Evolutionary conservation across 441 rosid species (phyloP).

Genomic region (Mallotus repandus): DNA sequence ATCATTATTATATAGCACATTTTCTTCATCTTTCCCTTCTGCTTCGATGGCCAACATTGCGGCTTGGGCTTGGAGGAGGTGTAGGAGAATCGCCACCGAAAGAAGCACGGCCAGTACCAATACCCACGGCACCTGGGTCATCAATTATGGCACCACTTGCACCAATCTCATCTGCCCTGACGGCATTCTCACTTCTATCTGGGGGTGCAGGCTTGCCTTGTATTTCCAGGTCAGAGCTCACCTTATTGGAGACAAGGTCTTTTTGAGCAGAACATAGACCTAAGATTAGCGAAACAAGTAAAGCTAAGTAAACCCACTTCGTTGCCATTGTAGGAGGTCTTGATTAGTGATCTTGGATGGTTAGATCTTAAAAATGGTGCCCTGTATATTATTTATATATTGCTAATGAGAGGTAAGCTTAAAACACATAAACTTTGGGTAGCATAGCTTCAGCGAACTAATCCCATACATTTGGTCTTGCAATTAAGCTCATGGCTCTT

Average conservation of each 20-base stretch:
- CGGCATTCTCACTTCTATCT: too few species aligned
- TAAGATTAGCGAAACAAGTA: not conserved
- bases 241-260: not conserved
- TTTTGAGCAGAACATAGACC: not conserved
- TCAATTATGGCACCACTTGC: too few species aligned
- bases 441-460: too few species aligned
- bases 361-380: too few species aligned
- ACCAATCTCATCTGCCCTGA: too few species aligned
- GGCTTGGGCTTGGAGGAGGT: not conserved
- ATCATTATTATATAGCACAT: not conserved
- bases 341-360: not conserved
- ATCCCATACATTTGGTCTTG: not conserved
- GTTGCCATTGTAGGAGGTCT: not conserved
- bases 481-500: not conserved
- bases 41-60: too few species aligned
- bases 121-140: too few species aligned
- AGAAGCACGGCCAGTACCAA: too few species aligned
- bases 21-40: not conserved
- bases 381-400: too few species aligned
- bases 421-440: not conserved
- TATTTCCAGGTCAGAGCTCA: too few species aligned
- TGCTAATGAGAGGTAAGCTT: not conserved
- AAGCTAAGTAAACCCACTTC: slow-evolving; percentile 1
- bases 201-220: too few species aligned
- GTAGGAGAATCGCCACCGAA: too few species aligned